Evolutionary conservation across 768 basidiomycete genomes (phyloP), one percentile per base, ranked within the genome.

Genomic region (Lactifluus volemus): DNA sequence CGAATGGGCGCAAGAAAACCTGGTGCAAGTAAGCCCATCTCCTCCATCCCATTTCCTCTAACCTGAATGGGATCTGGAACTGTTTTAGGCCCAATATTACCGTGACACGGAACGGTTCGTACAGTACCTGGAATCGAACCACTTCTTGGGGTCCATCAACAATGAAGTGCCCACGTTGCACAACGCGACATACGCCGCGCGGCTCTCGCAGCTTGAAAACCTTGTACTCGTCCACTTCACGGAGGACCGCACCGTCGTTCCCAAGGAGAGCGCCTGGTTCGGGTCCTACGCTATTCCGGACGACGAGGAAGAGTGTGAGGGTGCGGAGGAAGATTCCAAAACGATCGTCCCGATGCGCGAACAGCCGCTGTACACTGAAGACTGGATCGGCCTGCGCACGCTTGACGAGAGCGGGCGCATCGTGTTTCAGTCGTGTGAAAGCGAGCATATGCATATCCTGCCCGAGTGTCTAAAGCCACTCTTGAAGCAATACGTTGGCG

Each of bases 251-350:
- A 92, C 88, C 3, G 86, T 89, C 25, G 77, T 92, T 19, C 92
- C 92, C 0, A 90, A 89, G 71, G 90, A 92, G 72, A 89, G 82
- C 66, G 75, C 88, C 11, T 92, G 90, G 91, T 93, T 94, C 72
- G 90, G 88, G 6, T 85, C 87, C 3, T 86, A 87, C 67, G 77
- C 76, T 2, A 74, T 73, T 2, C 60, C 69, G 8, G 72, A 75
- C 17, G 73, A 73, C 8, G 42, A 49, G 41, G 55, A 44, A 34
- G 32, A 9, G 32, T 5, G 5, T 34, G 32, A 9, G 32, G 32
- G 32, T 25, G 45, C 12, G 5, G 41, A 7, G 4, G 14, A 5
- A n/a, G 48, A 59, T 47, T 70, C 70, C 49, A 74, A 69, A 68
- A 67, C 68, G 1, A 78, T 89, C 48, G 73, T 92, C 32, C 84